Evolutionary conservation across 129 eudicot genomes (phyloP), one percentile per base, ranked within the genome.

Genomic region (Dittrichia graveolens): DNA sequence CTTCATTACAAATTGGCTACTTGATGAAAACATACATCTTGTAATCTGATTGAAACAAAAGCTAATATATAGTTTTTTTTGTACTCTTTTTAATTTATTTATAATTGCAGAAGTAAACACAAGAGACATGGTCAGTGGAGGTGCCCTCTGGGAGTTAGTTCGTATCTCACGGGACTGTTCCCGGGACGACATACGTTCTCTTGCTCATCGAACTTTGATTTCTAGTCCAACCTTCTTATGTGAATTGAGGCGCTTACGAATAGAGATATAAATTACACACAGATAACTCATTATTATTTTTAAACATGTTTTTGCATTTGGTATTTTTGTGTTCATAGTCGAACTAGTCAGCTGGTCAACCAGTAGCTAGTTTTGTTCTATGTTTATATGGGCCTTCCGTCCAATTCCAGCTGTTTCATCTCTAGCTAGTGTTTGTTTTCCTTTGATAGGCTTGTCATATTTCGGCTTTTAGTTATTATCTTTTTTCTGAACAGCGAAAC

Each of bases 131-230:
- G 88, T 95, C 15, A 80, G 88, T 37, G 99, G 97, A 69, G 99
- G 99, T 11, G 97, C 99, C 67, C 88, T 95, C 0, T 95, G 99
- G 99, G 99, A 95, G 78, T 83, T 95, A 40, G 97, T 95, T 50
- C 96, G 99, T 39, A 95, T 95, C 41, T 86, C 99, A 8, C 93
- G 96, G 1, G 99, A 95, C 79, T 95, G 99, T 73, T 84, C 99
- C 10, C 88, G 99, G 38, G 99, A 95, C 7, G 99, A 95, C 82
- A 91, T 95, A 38, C 91, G 85, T 43, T 59, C 88, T 54, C 99
- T 95, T 69, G 99, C 99, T 47, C 89, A 83, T 44, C 89, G 88
- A 9, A 88, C 99, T 46, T 76, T 95, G 76, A 84, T 85, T 71
- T 81, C 91, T 50, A 95, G 99, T 71, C 85, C 91, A 73, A 83